A percentile compares a stretch with the other conserved stretches of the same genome.
Evolutionary conservation across 371 early-diverging fungal species (phyloP).

Genomic region (Mortierella sp.): DNA sequence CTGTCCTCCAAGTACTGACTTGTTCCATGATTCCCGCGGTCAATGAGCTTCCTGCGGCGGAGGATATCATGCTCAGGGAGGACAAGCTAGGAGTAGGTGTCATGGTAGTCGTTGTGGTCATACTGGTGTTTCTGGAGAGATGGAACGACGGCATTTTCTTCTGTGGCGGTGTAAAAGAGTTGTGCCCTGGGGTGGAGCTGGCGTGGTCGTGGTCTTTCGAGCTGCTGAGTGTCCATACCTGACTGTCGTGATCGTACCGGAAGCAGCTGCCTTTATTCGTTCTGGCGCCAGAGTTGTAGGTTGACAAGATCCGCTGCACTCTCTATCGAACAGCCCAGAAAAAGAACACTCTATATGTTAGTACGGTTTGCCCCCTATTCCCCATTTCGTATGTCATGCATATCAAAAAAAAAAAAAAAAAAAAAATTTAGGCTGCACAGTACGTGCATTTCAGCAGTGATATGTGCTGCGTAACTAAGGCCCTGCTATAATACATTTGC

Average conservation of each 20-base stretch:
- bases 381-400: too few relatives aligned
- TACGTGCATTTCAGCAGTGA: too few relatives aligned
- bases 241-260: conserved; percentile 27
- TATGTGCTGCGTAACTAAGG: too few relatives aligned
- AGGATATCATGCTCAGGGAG: conserved; percentile 49
- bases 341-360: too few relatives aligned
- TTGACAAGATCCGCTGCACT: conserved; percentile 45
- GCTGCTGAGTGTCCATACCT: conserved; percentile 37
- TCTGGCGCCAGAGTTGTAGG: conserved; percentile 25
- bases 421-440: too few relatives aligned
- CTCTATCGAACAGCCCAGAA: conserved; percentile 39
- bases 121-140: conserved; percentile 41
- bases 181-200: background rate
- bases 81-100: conserved; percentile 46
- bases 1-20: conserved; percentile 52
- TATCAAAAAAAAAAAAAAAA: too few relatives aligned
- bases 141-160: conserved; percentile 45
- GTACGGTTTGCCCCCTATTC: too few relatives aligned
- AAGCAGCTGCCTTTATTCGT: conserved; percentile 40
- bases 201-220: conserved; percentile 13
- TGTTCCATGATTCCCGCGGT: conserved; percentile 54
- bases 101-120: conserved; percentile 29
- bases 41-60: conserved; percentile 40
- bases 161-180: conserved; percentile 3
- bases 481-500: background rate